phyloP scores from a whole-genome alignment of 768 basidiomycete genomes.

The Candolleomyces eurysporus region DNA sequence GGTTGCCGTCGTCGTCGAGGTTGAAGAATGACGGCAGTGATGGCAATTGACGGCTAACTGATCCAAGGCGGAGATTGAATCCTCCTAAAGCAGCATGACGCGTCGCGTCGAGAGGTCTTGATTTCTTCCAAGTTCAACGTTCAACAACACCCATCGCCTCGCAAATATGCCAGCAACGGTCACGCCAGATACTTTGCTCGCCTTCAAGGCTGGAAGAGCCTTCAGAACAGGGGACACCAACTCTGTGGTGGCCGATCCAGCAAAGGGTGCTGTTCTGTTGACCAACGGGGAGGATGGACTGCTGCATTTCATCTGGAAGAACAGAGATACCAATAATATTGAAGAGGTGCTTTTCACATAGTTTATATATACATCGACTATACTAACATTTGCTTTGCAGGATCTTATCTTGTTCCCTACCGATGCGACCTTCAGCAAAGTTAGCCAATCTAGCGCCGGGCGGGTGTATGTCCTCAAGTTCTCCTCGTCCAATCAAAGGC shows the following conservation, averaged over 20 bases:
- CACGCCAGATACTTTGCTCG: constrained; percentile 41
- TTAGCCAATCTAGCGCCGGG: constrained; percentile 57
- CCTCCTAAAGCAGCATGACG: not conserved
- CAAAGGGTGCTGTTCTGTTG: constrained; percentile 73
- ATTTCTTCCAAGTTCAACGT: no score
- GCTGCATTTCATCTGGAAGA: constrained; percentile 79
- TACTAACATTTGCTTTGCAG: constrained; percentile 30
- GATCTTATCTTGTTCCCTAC: constrained; percentile 86
- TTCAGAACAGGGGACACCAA: constrained; percentile 67
- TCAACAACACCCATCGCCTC: not conserved
- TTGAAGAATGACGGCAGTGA: not conserved
- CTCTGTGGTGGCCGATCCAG: constrained; percentile 61
- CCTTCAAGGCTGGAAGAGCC: constrained; percentile 74
- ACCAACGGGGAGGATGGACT: constrained; percentile 72
- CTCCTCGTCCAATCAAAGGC: constrained; percentile 82
- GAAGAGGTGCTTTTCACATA: constrained; percentile 52
- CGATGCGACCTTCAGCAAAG: constrained; percentile 80
- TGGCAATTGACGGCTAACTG: not conserved
- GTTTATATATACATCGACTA: not conserved
- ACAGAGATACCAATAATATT: constrained; percentile 54
- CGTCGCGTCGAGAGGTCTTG: constrained; percentile 6
- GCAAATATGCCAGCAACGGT: constrained; percentile 14
- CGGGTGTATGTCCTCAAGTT: constrained; percentile 89
- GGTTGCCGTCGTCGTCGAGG: constrained; percentile 16
- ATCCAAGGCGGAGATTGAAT: not conserved